These are phyloP conservation scores for Pythium folliculosum DNA, from an alignment of 352 stramenopile genomes.

Conservation along the genomic window DNA sequence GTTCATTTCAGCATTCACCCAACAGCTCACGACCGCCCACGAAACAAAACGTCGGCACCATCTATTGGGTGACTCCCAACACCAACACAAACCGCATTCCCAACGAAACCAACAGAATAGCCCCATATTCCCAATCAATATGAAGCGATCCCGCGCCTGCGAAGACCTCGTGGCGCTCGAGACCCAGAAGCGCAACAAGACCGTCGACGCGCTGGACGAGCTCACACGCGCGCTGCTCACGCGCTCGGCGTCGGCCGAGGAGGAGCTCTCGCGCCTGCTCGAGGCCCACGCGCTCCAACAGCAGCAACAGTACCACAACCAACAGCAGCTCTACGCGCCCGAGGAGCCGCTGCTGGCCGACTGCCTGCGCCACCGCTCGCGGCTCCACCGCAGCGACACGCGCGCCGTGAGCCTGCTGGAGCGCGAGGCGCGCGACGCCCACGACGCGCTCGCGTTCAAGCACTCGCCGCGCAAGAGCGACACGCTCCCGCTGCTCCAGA, in stretches of 20 bases:
- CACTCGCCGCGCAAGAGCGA: neutral
- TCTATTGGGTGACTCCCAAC: neutral
- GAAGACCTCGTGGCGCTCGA: conserved; percentile 66
- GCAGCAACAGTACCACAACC: neutral
- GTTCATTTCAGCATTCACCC: conserved; percentile 28
- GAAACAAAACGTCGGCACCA: neutral
- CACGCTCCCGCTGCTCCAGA: conserved; percentile 34
- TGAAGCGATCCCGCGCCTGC: conserved; percentile 76
- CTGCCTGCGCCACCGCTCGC: conserved; percentile 7
- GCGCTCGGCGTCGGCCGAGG: conserved; percentile 16
- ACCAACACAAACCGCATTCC: neutral
- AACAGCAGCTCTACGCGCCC: neutral
- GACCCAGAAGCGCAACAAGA: conserved; percentile 35
- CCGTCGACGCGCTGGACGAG: conserved; percentile 13
- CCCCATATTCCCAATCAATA: conserved; percentile 16
- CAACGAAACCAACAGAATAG: conserved; percentile 1
- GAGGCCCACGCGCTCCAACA: conserved; percentile 20
- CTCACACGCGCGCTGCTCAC: conserved; percentile 10
- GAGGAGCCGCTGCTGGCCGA: conserved; percentile 15
- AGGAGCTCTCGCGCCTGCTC: conserved; percentile 21
- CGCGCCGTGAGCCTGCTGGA: conserved; percentile 15
- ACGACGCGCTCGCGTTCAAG: conserved; percentile 28
- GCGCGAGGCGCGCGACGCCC: conserved; percentile 19
- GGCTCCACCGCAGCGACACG: conserved; percentile 13
- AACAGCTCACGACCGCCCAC: neutral